Evolutionary conservation across 495 filamentous ascomycete genomes (phyloP).

Genomic region (Pseudotulostoma volvatum): DNA sequence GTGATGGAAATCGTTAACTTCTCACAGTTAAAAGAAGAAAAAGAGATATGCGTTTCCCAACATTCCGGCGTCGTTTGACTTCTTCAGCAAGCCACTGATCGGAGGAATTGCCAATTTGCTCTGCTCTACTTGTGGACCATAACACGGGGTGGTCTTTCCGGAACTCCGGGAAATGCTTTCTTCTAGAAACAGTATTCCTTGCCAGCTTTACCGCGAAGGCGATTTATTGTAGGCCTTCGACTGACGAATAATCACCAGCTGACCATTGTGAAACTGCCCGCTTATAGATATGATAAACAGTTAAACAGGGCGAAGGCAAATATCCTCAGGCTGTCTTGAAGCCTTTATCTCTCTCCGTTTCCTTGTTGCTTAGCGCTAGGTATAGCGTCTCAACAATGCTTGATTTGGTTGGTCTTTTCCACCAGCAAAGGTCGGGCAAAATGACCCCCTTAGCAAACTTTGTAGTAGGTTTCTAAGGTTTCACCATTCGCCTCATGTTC

Average conservation of each 20-base stretch:
- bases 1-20: neutral
- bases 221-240: neutral
- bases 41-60: neutral
- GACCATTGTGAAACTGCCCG: too few relatives aligned
- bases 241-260: too few relatives aligned
- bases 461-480: neutral
- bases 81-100: neutral
- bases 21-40: neutral
- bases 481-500: neutral
- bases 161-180: neutral
- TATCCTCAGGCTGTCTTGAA: neutral
- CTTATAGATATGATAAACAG: too few relatives aligned
- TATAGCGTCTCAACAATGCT: neutral
- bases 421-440: neutral
- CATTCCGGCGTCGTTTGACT: neutral
- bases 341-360: neutral
- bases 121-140: neutral
- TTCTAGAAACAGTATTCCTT: neutral
- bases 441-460: neutral
- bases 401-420: neutral
- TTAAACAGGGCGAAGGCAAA: too few relatives aligned
- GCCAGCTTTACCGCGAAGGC: neutral
- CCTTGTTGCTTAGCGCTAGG: too few relatives aligned
- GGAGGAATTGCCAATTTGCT: neutral
- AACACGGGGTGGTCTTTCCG: neutral